Percentiles rank a stretch among this genome's conserved stretches.
phyloP scores from a whole-genome alignment of 495 filamentous ascomycete species.

The Penicillium pulvis region DNA sequence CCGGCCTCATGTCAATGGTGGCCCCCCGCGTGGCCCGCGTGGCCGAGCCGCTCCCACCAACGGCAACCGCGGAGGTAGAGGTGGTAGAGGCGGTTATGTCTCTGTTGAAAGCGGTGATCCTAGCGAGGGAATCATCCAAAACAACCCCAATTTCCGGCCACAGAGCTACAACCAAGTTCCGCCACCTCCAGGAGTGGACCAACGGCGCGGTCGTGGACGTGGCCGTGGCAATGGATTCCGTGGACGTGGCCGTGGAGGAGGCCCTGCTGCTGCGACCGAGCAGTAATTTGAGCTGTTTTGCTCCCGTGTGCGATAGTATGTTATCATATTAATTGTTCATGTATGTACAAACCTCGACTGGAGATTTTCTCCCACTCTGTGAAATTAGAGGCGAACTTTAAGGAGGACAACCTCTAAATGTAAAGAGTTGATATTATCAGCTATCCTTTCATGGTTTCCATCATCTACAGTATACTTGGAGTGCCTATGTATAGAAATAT shows the following conservation, averaged over 20 bases:
- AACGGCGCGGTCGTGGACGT: conserved; percentile 57
- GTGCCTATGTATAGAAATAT: background rate
- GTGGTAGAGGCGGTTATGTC: conserved; percentile 55
- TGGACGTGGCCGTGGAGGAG: conserved; percentile 34
- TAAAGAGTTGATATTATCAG: background rate
- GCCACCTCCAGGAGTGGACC: conserved; percentile 70
- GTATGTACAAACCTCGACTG: conserved; percentile 10
- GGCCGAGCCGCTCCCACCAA: conserved; percentile 31
- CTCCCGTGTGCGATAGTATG: background rate
- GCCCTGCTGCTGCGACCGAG: conserved; percentile 13
- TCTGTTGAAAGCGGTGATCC: conserved; percentile 54
- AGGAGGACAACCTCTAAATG: background rate
- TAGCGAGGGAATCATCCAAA: conserved; percentile 48
- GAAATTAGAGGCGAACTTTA: background rate
- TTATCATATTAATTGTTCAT: background rate
- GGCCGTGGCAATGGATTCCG: conserved; percentile 38
- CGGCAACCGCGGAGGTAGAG: conserved; percentile 24
- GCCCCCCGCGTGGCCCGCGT: conserved; percentile 34
- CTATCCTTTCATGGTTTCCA: background rate
- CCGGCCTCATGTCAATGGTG: conserved; percentile 38
- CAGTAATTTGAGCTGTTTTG: conserved; percentile 10
- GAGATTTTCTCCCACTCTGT: background rate
- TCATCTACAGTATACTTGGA: background rate
- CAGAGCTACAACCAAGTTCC: conserved; percentile 73
- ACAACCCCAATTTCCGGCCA: conserved; percentile 57